Conservation (phyloP, 2,329 filamentous ascomycete genomes). For the Pseudomassariella vexata region DNA sequence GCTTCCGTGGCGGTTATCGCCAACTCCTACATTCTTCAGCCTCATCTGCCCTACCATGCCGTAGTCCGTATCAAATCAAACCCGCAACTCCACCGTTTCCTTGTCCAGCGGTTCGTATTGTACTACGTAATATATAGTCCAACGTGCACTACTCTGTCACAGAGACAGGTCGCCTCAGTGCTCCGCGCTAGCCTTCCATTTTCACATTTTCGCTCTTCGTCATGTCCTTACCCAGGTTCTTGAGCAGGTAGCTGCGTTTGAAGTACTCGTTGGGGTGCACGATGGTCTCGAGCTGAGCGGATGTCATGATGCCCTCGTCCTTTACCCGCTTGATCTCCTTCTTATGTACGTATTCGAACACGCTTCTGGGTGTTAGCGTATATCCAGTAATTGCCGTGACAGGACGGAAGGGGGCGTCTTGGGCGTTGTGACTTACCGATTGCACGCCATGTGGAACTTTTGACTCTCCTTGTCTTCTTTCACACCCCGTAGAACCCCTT, state of each 20-base stretch:
- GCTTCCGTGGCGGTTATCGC: too few relatives aligned
- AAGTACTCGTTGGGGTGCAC: conserved; percentile 98
- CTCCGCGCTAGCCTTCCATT: conserved; percentile 48
- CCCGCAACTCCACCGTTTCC: too few relatives aligned
- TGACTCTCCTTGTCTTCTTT: conserved; percentile 84
- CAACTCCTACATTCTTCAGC: too few relatives aligned
- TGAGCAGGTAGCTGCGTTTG: conserved; percentile 85
- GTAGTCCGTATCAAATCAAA: too few relatives aligned
- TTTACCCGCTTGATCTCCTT: conserved; percentile 70
- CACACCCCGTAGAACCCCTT: conserved; percentile 71
- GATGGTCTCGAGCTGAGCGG: conserved; percentile 84
- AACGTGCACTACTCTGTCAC: too few relatives aligned
- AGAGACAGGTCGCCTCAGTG: too few relatives aligned
- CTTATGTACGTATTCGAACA: conserved; percentile 86
- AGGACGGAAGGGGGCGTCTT: background rate
- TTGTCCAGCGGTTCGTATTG: too few relatives aligned
- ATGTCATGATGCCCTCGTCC: conserved; percentile 65
- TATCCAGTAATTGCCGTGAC: background rate
- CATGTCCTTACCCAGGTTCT: conserved; percentile 57
- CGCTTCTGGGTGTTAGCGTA: conserved; percentile 37
- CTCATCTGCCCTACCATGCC: too few relatives aligned
- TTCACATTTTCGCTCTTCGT: conserved; percentile 43
- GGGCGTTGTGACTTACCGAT: conserved; percentile 54
- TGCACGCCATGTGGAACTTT: conserved; percentile 93
- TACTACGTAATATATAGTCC: too few relatives aligned